phyloP scores from a whole-genome alignment of 148 eudicot genomes.

The Talinum fruticosum region DNA sequence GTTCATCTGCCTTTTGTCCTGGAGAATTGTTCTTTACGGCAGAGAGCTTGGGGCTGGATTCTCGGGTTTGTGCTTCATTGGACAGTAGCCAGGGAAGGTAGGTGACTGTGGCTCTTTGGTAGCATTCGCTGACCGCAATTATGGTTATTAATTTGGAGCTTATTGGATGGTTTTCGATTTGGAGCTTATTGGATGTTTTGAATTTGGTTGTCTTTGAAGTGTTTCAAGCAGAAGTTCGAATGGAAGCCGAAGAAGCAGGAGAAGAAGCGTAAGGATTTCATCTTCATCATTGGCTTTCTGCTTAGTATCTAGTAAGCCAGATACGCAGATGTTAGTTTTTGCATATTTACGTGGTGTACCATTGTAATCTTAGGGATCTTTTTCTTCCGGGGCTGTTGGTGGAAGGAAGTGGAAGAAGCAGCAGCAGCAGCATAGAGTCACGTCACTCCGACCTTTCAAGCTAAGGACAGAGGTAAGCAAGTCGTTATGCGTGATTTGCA shows the following conservation, averaged over 20 bases:
- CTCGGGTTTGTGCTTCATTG: constrained; percentile 48
- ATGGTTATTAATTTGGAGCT: constrained; percentile 4
- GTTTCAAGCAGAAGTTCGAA: constrained; percentile 51
- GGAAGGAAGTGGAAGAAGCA: constrained; percentile 59
- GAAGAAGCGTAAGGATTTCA: constrained; percentile 59
- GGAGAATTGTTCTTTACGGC: constrained; percentile 66
- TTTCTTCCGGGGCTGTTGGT: constrained; percentile 54
- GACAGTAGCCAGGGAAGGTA: constrained; percentile 73
- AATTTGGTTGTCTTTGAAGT: constrained; percentile 30
- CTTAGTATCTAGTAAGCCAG: not conserved
- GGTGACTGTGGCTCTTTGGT: constrained; percentile 11
- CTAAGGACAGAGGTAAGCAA: constrained; percentile 82
- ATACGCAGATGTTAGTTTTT: not conserved
- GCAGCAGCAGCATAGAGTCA: constrained; percentile 52
- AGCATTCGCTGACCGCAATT: not conserved
- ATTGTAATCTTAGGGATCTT: constrained; percentile 50
- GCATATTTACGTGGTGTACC: not conserved
- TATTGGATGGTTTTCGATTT: not conserved
- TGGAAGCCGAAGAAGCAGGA: constrained; percentile 49
- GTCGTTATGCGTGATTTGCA: not conserved
- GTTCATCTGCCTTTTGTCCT: constrained; percentile 62
- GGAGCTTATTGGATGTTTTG: constrained; percentile 13
- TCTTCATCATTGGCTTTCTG: not conserved
- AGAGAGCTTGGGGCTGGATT: constrained; percentile 70
- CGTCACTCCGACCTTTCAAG: constrained; percentile 69